A percentile compares a stretch with the other conserved stretches of the same genome.
Conservation (phyloP, 2,329 filamentous ascomycete species). For the Alternaria sp. region DNA sequence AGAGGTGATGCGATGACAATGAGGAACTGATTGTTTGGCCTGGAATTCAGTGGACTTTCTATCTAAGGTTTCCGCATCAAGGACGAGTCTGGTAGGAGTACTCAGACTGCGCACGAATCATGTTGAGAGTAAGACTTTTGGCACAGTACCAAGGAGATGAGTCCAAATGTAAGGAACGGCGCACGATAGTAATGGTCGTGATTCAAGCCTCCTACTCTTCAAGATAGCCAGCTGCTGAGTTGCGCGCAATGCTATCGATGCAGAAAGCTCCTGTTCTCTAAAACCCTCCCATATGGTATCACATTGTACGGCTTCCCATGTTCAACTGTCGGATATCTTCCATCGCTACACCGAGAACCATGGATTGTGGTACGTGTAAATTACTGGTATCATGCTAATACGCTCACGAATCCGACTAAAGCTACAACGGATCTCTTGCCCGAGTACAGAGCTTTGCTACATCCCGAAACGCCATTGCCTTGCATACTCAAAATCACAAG, state of each 20-base stretch:
- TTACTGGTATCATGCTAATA: neutral
- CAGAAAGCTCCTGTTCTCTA: neutral
- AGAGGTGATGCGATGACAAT: constrained; percentile 59
- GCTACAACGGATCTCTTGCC: neutral
- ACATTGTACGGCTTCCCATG: neutral
- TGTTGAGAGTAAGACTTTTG: neutral
- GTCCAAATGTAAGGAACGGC: neutral
- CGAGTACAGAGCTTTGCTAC: neutral
- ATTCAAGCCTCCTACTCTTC: neutral
- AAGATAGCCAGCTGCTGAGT: neutral
- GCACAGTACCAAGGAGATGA: neutral
- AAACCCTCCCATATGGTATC: neutral
- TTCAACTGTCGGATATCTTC: neutral
- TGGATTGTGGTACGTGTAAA: neutral
- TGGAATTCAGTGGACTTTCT: neutral
- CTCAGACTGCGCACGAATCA: too few species aligned
- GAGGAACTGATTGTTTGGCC: neutral
- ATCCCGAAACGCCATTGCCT: neutral
- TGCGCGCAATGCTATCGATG: neutral
- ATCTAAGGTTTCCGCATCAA: too few species aligned
- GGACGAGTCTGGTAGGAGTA: neutral
- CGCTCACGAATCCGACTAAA: neutral
- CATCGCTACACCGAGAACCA: rapidly evolving
- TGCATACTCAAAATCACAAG: too few species aligned
- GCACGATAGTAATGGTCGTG: neutral